These are phyloP conservation scores for Kodamaea sp. DNA, from an alignment of 1,139 yeast genomes.

Conservation along the genomic window DNA sequence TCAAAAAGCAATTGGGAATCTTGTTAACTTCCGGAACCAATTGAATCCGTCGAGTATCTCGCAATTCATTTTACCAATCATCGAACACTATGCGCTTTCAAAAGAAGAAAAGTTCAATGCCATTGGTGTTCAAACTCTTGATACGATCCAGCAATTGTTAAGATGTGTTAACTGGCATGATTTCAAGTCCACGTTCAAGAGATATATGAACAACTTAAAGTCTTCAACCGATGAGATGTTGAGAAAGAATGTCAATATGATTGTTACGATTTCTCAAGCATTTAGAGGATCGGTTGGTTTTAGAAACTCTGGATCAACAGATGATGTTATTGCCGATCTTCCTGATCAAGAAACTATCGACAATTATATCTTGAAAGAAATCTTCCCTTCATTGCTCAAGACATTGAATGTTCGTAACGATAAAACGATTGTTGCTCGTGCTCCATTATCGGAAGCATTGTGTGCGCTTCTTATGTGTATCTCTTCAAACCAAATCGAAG, in stretches of 20 bases:
- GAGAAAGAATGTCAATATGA: conserved; percentile 57
- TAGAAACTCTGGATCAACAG: conserved; percentile 8
- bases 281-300: conserved; percentile 24
- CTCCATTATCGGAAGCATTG: conserved; percentile 80
- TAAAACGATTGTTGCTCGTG: conserved; percentile 70
- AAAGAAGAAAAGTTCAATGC: conserved; percentile 64
- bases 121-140: conserved; percentile 69
- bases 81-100: conserved; percentile 68
- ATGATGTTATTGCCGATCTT: conserved; percentile 23
- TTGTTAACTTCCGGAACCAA: conserved; percentile 37
- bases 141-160: conserved; percentile 58
- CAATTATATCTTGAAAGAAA: conserved; percentile 50
- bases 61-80: conserved; percentile 77
- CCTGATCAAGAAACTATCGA: conserved; percentile 47
- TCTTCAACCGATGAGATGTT: conserved; percentile 48
- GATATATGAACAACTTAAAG: conserved; percentile 59
- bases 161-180: conserved; percentile 73
- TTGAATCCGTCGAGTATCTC: conserved; percentile 62
- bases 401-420: conserved; percentile 64
- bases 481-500: conserved; percentile 50
- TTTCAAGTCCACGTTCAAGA: conserved; percentile 66
- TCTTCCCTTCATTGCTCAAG: conserved; percentile 61
- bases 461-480: conserved; percentile 68
- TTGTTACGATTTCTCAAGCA: conserved; percentile 62
- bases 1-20: conserved; percentile 71